Conservation (phyloP, 495 filamentous ascomycete genomes). For the Penicillium steckii region DNA sequence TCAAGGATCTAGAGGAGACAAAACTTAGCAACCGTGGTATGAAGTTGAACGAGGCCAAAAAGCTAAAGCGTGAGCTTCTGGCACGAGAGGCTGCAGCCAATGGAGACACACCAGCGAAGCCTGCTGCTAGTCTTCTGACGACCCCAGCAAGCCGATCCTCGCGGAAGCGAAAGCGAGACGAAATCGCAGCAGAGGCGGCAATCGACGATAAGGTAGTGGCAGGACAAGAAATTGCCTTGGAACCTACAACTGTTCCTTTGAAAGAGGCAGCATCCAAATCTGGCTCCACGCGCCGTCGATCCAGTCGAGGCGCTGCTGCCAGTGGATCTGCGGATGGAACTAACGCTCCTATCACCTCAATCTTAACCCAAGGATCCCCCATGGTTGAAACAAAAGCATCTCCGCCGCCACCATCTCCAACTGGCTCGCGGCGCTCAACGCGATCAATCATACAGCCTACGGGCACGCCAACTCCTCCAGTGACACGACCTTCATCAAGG, state of each 20-base stretch:
- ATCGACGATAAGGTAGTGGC: background rate
- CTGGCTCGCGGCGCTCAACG: slow-evolving; percentile 26
- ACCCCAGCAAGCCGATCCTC: slow-evolving; percentile 23
- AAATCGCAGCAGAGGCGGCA: slow-evolving; percentile 8
- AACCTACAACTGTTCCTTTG: background rate
- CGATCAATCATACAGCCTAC: slow-evolving; percentile 13
- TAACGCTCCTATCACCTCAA: slow-evolving; percentile 8
- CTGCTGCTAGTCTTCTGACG: slow-evolving; percentile 6
- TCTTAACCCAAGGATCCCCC: slow-evolving; percentile 11
- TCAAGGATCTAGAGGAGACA: slow-evolving; percentile 42
- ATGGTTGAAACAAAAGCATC: slow-evolving; percentile 20
- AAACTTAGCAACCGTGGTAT: slow-evolving; percentile 79
- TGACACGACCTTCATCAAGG: slow-evolving; percentile 43
- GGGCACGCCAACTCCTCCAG: slow-evolving; percentile 34
- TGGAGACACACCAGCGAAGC: slow-evolving; percentile 15
- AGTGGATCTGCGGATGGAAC: slow-evolving; percentile 28
- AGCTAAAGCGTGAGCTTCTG: slow-evolving; percentile 75
- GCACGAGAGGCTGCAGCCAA: slow-evolving; percentile 60
- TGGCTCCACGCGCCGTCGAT: slow-evolving; percentile 16
- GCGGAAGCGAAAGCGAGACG: slow-evolving; percentile 29
- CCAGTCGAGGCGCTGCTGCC: slow-evolving; percentile 43
- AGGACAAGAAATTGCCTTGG: background rate
- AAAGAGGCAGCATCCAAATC: slow-evolving; percentile 2
- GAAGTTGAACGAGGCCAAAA: slow-evolving; percentile 91
- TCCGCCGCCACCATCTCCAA: slow-evolving; percentile 27